These are phyloP conservation scores for Tulasnella sp. DNA, from an alignment of 768 basidiomycete species.

Conservation along the genomic window DNA sequence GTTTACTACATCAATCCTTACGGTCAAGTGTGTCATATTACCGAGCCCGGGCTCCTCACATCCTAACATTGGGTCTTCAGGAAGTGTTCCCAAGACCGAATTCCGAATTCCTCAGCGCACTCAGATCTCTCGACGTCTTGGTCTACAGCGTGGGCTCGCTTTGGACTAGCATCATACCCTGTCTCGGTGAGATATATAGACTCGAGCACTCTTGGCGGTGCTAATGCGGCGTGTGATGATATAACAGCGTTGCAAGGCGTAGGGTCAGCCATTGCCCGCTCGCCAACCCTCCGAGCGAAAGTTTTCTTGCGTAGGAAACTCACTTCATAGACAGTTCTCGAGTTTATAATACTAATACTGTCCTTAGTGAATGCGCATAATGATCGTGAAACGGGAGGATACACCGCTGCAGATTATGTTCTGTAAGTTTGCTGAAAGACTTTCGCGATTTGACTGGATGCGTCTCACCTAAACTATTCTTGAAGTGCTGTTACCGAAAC, in stretches of 20 bases:
- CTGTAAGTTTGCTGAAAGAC: conserved; percentile 37
- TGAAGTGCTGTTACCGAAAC: conserved; percentile 2
- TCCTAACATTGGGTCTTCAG: conserved; percentile 21
- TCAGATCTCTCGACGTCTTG: conserved; percentile 55
- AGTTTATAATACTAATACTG: conserved; percentile 16
- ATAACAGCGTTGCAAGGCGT: conserved; percentile 61
- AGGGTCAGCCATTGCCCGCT: conserved; percentile 66
- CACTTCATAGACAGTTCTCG: background rate
- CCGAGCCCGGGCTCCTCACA: background rate
- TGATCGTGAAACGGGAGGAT: conserved; percentile 83
- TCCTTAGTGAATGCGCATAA: conserved; percentile 72
- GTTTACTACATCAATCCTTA: conserved; percentile 87
- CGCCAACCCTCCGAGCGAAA: conserved; percentile 63
- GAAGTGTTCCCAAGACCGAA: conserved; percentile 90
- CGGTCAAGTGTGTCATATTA: conserved; percentile 42
- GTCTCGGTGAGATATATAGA: conserved; percentile 37
- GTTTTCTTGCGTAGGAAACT: conserved; percentile 64
- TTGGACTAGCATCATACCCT: conserved; percentile 95
- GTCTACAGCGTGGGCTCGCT: conserved; percentile 92
- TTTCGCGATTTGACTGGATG: background rate
- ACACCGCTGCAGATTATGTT: conserved; percentile 78
- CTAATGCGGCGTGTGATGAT: background rate
- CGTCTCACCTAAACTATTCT: background rate
- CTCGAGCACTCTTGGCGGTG: background rate
- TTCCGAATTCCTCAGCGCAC: conserved; percentile 60